phyloP scores from a whole-genome alignment of 306 rosid genomes.

The Sindora glabra region DNA sequence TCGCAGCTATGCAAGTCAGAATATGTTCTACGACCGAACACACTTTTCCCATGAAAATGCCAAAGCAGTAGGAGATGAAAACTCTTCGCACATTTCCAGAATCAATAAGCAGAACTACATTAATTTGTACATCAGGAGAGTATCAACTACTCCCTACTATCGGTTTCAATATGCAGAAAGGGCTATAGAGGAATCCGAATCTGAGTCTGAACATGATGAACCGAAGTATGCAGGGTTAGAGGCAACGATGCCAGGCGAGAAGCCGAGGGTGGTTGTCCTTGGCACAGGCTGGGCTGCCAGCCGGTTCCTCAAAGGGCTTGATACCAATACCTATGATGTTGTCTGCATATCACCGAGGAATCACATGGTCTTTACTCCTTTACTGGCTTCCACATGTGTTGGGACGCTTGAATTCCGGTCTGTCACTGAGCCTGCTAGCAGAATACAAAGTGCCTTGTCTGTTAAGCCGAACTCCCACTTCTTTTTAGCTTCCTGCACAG shows the following conservation, averaged over 20 bases:
- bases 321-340: constrained; percentile 63
- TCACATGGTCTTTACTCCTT: constrained; percentile 95
- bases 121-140: constrained; percentile 47
- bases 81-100: constrained; percentile 28
- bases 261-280: constrained; percentile 88
- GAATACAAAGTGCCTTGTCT: constrained; percentile 68
- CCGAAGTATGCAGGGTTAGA: constrained; percentile 59
- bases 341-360: constrained; percentile 90
- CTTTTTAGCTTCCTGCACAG: constrained; percentile 69
- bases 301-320: constrained; percentile 77
- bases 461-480: constrained; percentile 59
- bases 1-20: constrained; percentile 15
- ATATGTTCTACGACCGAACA: constrained; percentile 21
- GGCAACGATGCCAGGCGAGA: constrained; percentile 82
- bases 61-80: constrained; percentile 22
- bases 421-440: constrained; percentile 76
- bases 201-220: constrained; percentile 39
- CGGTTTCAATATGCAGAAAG: constrained; percentile 39
- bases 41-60: constrained; percentile 14
- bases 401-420: constrained; percentile 89
- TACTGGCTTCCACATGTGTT: constrained; percentile 89
- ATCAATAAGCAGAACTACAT: constrained; percentile 30
- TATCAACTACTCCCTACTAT: constrained; percentile 38
- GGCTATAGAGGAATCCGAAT: constrained; percentile 48
- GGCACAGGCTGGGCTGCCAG: constrained; percentile 98